Conservation (phyloP, 495 filamentous ascomycete species). For the Penicillium chermesinum region DNA sequence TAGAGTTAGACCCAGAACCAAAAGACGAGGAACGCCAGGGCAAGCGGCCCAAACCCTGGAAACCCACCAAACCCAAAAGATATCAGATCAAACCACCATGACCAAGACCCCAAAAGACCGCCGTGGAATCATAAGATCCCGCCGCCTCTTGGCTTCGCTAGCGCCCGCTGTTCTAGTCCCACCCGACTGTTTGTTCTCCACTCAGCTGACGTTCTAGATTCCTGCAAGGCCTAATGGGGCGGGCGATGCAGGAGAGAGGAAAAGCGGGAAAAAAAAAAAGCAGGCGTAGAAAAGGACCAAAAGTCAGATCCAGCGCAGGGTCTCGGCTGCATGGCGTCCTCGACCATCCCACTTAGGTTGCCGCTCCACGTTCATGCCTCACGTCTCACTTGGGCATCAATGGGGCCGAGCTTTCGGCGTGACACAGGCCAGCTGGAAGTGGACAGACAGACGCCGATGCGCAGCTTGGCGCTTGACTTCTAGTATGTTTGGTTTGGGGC, state of each 20-base stretch:
- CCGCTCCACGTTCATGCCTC: conserved; percentile 3
- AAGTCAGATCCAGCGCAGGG: neutral
- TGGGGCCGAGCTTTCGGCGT: neutral
- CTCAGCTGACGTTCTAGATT: too few relatives aligned
- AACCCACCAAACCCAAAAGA: too few relatives aligned
- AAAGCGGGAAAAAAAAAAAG: neutral
- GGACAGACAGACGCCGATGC: neutral
- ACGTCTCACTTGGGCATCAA: conserved; percentile 18
- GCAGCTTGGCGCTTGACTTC: neutral
- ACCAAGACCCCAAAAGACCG: too few relatives aligned
- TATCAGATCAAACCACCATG: too few relatives aligned
- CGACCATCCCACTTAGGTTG: conserved; percentile 4
- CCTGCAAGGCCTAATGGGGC: too few relatives aligned
- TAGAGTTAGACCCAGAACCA: too few relatives aligned
- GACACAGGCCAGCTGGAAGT: neutral
- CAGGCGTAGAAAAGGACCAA: neutral
- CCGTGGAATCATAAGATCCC: too few relatives aligned
- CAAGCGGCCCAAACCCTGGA: too few relatives aligned
- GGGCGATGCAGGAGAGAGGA: neutral
- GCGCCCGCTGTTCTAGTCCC: too few relatives aligned
- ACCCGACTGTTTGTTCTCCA: too few relatives aligned
- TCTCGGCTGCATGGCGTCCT: neutral
- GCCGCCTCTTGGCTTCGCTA: too few relatives aligned
- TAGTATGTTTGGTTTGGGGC: neutral
- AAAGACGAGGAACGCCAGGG: too few relatives aligned